A percentile compares a stretch with the other conserved stretches of the same genome.
These are phyloP conservation scores for Pleoardoris graminearum DNA, from an alignment of 2,329 filamentous ascomycete genomes.

Conservation along the genomic window DNA sequence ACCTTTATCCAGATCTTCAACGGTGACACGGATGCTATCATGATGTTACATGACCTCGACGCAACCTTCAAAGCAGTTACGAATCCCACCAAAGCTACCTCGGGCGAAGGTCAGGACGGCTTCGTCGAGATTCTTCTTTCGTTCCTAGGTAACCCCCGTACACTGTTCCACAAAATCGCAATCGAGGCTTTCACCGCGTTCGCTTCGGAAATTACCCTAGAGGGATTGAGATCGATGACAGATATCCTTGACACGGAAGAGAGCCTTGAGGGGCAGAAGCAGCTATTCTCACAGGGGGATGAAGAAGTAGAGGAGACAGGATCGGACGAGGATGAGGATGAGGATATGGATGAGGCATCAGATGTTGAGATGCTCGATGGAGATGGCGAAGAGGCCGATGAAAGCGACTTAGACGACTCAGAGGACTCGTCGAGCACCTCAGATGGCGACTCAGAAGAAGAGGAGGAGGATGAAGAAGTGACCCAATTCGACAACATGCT, in stretches of 20 bases:
- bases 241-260: constrained; percentile 79
- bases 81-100: constrained; percentile 43
- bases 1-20: constrained; percentile 89
- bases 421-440: constrained; percentile 18
- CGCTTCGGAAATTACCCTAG: constrained; percentile 70
- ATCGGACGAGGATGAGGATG: constrained; percentile 53
- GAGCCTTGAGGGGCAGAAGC: constrained; percentile 78
- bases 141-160: constrained; percentile 82
- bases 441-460: constrained; percentile 28
- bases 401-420: constrained; percentile 27
- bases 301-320: constrained; percentile 44
- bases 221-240: constrained; percentile 68
- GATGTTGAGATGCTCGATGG: constrained; percentile 53
- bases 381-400: constrained; percentile 31
- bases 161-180: constrained; percentile 81
- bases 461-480: constrained; percentile 54
- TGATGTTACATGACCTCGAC: constrained; percentile 79
- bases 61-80: constrained; percentile 68
- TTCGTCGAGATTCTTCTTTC: constrained; percentile 89
- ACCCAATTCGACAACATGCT: constrained; percentile 74
- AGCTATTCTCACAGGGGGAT: constrained; percentile 72
- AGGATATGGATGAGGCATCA: constrained; percentile 50
- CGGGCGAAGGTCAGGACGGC: constrained; percentile 30
- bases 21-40: constrained; percentile 81
- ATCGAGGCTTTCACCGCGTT: constrained; percentile 88